Base-by-base conservation (phyloP, 2,329 filamentous ascomycete genomes). In the Penicillium sp. region DNA sequence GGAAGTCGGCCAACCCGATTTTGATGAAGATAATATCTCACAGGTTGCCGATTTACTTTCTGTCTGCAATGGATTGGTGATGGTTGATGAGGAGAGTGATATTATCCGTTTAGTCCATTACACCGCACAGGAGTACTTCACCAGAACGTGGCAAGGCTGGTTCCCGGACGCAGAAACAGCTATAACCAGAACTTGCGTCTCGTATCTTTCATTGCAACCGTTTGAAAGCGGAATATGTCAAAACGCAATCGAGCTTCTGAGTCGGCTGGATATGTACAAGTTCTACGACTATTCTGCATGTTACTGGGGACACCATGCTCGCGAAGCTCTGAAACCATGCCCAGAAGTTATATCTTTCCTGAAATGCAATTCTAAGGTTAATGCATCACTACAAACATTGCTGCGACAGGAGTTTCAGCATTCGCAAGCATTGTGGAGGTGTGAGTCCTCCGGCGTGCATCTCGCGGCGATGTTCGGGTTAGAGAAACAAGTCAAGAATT, bases 121-220 rank as follows among this genome's bases (percentile, higher is more conserved):
- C 56, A 83, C 82, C 0, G 72, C 80, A 1, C 77, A 82, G 45
- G 75, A 83, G 35, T 84, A 81, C 63, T 75, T 84, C 69, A 78
- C 21, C 52, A 58, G 13, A 76, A 64, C 1, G 52, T 60, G 9
- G 35, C 5, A 0, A 21, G 51, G 3, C 77, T 74, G 68, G 75
- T 82, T 56, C 71, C 71, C 0, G 4, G 26, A 70, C 30, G 72
- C 72, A 0, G 60, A 79, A 8, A 11, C 2, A 0, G 21, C 73
- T 3, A 71, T 82, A 7, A 54, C 69, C 0, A 58, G 46, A 5
- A 67, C 60, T 3, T 83, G 78, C 15, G n/a, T 55, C 29, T 26
- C 44, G 17, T 55, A 55, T 30, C 30, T 60, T 8, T 49, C 29
- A 11, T 55, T 49, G 15, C 44, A 48, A 13, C 11, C 15, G 3